Base-by-base conservation (phyloP, 306 rosid genomes). In the Amphicarpaea edgeworthii region DNA sequence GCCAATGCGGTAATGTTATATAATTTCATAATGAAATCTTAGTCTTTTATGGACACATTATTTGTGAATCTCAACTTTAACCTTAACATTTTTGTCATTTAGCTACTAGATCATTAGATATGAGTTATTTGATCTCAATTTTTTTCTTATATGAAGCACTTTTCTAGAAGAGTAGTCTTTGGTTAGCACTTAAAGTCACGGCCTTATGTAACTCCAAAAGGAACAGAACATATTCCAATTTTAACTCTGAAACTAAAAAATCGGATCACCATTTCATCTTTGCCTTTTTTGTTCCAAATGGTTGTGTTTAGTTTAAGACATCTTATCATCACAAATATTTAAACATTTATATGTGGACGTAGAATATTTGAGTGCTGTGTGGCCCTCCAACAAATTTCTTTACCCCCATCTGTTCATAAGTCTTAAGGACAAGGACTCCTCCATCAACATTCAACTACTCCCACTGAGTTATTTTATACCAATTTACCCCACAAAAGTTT, bases 361-460 rank as follows among this genome's bases (percentile, higher is more conserved):
- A 16, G 20, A 59, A 59, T 59, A 26, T 59, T 20, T 59, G 66
- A 59, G 66, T 59, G 66, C 42, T 28, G 42, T 2, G 42, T 79
- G 80, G 30, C 62, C 70, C 69, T 23, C 43, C 70, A 21, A 50
- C 49, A 68, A 73, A 8, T 73, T 67, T 68, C 42, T 41, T 49
- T 12, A 55, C 59, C 50, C 50, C 45, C 28, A 70, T 32, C 14
- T 14, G 9, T 64, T 55, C 14, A 1, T 5, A 51, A 78, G 61
- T 78, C 62, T 60, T 34, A 10, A 19, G 14, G 12, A 41, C 55
- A 64, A 62, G 23, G 77, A 65, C 72, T 46, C 54, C 34, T 72
- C 54, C 50, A 72, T 53, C 74, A 83, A n/a, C n/a, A n/a, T n/a
- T n/a, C n/a, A n/a, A 78, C 81, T 30, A 73, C 83, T 75, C 72